Evolutionary conservation across 371 early-diverging fungal genomes (phyloP).

Genomic region (Saksenaea vasiformis): DNA sequence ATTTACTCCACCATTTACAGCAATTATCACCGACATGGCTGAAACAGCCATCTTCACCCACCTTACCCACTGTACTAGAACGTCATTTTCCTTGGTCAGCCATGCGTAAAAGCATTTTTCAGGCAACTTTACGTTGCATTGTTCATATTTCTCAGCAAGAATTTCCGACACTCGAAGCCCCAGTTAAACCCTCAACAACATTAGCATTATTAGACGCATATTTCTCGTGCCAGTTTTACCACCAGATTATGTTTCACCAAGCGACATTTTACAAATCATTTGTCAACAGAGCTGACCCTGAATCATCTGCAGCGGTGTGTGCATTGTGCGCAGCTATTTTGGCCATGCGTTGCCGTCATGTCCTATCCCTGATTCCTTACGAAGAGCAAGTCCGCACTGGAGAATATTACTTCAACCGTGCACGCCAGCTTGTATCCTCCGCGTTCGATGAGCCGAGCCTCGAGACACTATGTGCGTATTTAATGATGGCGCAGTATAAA

Average conservation of each 20-base stretch:
- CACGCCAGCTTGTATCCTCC: slow-evolving; percentile 17
- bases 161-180: neutral
- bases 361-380: slow-evolving; percentile 24
- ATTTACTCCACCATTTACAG: slow-evolving; percentile 14
- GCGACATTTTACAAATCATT: slow-evolving; percentile 34
- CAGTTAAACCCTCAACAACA: slow-evolving; percentile 8
- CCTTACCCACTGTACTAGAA: neutral
- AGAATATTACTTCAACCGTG: slow-evolving; percentile 24
- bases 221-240: slow-evolving; percentile 37
- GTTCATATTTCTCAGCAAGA: slow-evolving; percentile 1
- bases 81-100: neutral
- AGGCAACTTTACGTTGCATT: slow-evolving; percentile 20
- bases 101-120: slow-evolving; percentile 14
- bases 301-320: slow-evolving; percentile 34
- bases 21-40: slow-evolving; percentile 5
- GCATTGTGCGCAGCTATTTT: slow-evolving; percentile 34
- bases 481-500: slow-evolving; percentile 32
- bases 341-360: slow-evolving; percentile 36
- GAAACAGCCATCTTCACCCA: neutral
- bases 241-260: slow-evolving; percentile 31
- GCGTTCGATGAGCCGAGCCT: slow-evolving; percentile 35
- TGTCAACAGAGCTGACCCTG: slow-evolving; percentile 24
- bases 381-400: slow-evolving; percentile 21
- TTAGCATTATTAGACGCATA: slow-evolving; percentile 29
- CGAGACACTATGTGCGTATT: slow-evolving; percentile 31